Conservation (phyloP, 2,329 filamentous ascomycete genomes). For the Fusarium lyarnte region DNA sequence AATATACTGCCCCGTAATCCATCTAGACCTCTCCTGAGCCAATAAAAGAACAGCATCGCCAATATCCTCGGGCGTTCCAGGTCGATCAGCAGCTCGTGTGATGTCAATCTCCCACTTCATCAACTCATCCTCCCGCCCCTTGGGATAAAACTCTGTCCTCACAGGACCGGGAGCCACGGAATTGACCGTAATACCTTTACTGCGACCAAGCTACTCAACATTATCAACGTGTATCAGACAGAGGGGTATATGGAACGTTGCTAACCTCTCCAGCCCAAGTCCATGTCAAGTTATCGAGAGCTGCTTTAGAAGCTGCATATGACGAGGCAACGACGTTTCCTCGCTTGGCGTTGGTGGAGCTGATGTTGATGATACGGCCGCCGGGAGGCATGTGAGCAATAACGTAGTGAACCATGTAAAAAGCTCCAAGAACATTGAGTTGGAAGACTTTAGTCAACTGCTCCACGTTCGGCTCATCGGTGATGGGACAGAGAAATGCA, state of each 20-base stretch:
- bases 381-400: conserved; percentile 50
- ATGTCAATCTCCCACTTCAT: conserved; percentile 29
- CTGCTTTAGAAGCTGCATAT: conserved; percentile 46
- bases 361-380: conserved; percentile 40
- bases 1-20: conserved; percentile 29
- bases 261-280: conserved; percentile 48
- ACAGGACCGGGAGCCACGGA: conserved; percentile 53
- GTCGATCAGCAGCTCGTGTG: conserved; percentile 47
- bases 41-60: conserved; percentile 47
- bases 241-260: rapidly evolving
- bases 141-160: conserved; percentile 46
- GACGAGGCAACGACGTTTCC: conserved; percentile 21
- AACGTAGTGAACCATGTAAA: conserved; percentile 49
- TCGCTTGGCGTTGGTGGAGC: conserved; percentile 30
- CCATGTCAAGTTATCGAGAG: conserved; percentile 48
- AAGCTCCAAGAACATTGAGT: conserved; percentile 48
- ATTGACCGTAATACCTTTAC: conserved; percentile 55
- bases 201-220: conserved; percentile 44
- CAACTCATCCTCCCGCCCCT: conserved; percentile 30
- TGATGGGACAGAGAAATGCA: conserved; percentile 27
- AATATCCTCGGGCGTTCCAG: conserved; percentile 52
- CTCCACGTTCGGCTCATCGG: conserved; percentile 37
- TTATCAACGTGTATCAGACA: background rate
- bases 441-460: conserved; percentile 44
- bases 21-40: conserved; percentile 21